These are phyloP conservation scores for Phytopythium kandeliae DNA, from an alignment of 352 stramenopile genomes.

Conservation along the genomic window DNA sequence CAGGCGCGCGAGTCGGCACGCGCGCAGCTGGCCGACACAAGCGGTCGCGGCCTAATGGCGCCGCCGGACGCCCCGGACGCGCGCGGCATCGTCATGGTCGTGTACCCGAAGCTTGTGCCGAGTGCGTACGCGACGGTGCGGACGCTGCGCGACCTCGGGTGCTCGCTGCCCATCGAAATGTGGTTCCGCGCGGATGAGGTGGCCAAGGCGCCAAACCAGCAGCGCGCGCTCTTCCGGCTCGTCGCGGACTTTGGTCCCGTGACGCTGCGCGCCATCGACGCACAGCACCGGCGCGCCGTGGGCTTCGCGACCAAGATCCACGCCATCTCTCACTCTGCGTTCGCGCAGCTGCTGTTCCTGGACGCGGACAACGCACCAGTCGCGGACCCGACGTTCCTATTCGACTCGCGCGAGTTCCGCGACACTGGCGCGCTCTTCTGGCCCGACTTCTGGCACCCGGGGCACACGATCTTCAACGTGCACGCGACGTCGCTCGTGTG, in stretches of 20 bases:
- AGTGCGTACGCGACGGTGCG: conserved; percentile 35
- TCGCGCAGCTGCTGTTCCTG: conserved; percentile 46
- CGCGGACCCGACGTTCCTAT: conserved; percentile 75
- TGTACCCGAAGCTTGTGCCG: conserved; percentile 46
- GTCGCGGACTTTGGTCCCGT: conserved; percentile 15
- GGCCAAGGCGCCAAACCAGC: not conserved
- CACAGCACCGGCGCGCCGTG: conserved; percentile 14
- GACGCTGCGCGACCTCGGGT: conserved; percentile 32
- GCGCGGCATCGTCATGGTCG: conserved; percentile 47
- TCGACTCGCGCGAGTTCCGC: conserved; percentile 57
- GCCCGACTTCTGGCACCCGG: conserved; percentile 75
- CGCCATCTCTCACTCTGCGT: conserved; percentile 42
- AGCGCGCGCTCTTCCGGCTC: conserved; percentile 13
- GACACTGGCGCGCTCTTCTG: conserved; percentile 70
- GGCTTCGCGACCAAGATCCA: conserved; percentile 55
- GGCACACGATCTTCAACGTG: conserved; percentile 58
- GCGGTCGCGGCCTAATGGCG: not conserved
- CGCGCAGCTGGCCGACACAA: conserved; percentile 6
- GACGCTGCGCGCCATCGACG: conserved; percentile 19
- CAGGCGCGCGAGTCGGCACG: conserved; percentile 14
- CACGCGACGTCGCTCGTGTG: conserved; percentile 37
- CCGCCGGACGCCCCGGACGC: not conserved
- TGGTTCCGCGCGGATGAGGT: conserved; percentile 47
- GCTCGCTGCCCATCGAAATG: conserved; percentile 47
- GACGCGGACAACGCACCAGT: conserved; percentile 58